A percentile compares a stretch with the other conserved stretches of the same genome.
Conservation (phyloP, 2,329 filamentous ascomycete genomes). For the Ceratocystis papillata region DNA sequence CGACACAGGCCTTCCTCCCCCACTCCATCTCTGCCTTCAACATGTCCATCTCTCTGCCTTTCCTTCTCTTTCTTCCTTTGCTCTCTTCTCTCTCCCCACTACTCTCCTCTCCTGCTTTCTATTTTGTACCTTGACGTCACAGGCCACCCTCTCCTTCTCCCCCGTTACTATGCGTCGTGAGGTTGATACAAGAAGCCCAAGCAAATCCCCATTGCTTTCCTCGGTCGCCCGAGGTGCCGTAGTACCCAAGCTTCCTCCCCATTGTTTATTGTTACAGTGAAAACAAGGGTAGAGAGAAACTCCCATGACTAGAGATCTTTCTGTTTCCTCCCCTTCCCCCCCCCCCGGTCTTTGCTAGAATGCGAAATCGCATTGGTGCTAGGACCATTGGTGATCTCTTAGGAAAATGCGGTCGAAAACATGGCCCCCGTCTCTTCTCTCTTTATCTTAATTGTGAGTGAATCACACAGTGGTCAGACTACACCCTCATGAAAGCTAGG, state of each 20-base stretch:
- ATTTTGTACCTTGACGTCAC: neutral
- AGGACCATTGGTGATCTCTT: neutral
- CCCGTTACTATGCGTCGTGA: neutral
- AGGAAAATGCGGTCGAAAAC: neutral
- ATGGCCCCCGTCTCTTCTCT: neutral
- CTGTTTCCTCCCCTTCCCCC: neutral
- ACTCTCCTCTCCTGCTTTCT: neutral
- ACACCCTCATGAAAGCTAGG: constrained; percentile 50
- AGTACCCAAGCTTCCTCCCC: constrained; percentile 45
- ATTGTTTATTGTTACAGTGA: neutral
- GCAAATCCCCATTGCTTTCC: constrained; percentile 28
- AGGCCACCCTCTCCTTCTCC: neutral
- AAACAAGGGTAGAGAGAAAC: neutral
- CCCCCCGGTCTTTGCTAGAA: constrained; percentile 22
- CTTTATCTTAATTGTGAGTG: constrained; percentile 44
- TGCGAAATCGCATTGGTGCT: constrained; percentile 23
- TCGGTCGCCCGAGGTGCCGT: constrained; percentile 37
- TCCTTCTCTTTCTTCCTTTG: neutral
- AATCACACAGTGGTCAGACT: constrained; percentile 52
- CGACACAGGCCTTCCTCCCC: neutral
- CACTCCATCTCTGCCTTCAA: neutral
- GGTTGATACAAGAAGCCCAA: too few species aligned
- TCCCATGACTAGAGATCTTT: too few species aligned
- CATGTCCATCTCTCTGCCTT: neutral
- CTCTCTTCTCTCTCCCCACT: neutral